phyloP scores from a whole-genome alignment of 805 yeast species.

The Ogataea trehaloabstinens region DNA sequence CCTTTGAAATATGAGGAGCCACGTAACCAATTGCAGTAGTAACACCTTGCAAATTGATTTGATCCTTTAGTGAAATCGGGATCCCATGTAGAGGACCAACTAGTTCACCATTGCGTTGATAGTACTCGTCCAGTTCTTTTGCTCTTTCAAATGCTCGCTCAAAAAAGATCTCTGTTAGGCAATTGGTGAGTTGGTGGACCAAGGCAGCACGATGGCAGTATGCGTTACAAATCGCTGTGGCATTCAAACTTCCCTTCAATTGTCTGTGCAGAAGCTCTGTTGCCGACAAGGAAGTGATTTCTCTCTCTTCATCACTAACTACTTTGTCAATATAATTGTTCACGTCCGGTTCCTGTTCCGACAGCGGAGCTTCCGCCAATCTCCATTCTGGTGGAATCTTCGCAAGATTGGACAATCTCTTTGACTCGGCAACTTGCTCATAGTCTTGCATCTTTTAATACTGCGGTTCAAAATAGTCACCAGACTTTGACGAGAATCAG shows the following conservation, averaged over 20 bases:
- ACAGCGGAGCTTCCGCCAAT: slow-evolving; percentile 22
- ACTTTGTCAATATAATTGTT: slow-evolving; percentile 19
- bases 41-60: slow-evolving; percentile 37
- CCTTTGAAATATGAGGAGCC: slow-evolving; percentile 30
- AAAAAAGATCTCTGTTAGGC: slow-evolving; percentile 41
- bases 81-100: slow-evolving; percentile 45
- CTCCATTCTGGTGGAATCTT: slow-evolving; percentile 33
- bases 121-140: slow-evolving; percentile 36
- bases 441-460: slow-evolving; percentile 15
- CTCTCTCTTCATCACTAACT: slow-evolving; percentile 22
- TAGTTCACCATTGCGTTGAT: slow-evolving; percentile 31
- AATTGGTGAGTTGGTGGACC: slow-evolving; percentile 42
- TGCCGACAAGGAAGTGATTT: slow-evolving; percentile 23
- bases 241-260: slow-evolving; percentile 30
- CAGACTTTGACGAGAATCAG: too few relatives aligned
- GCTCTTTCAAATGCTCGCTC: slow-evolving; percentile 41
- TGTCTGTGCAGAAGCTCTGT: slow-evolving; percentile 25
- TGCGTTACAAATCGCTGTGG: slow-evolving; percentile 37
- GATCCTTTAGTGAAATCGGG: slow-evolving; percentile 47
- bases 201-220: slow-evolving; percentile 42
- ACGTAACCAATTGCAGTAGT: slow-evolving; percentile 42
- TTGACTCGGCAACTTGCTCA: slow-evolving; percentile 18
- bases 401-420: slow-evolving; percentile 17
- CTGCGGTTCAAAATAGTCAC: too few relatives aligned
- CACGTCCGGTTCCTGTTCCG: slow-evolving; percentile 23